Percentiles rank a stretch among this genome's conserved stretches.
phyloP scores from a whole-genome alignment of 345 rosid species.

The Bruguiera gymnorhiza region DNA sequence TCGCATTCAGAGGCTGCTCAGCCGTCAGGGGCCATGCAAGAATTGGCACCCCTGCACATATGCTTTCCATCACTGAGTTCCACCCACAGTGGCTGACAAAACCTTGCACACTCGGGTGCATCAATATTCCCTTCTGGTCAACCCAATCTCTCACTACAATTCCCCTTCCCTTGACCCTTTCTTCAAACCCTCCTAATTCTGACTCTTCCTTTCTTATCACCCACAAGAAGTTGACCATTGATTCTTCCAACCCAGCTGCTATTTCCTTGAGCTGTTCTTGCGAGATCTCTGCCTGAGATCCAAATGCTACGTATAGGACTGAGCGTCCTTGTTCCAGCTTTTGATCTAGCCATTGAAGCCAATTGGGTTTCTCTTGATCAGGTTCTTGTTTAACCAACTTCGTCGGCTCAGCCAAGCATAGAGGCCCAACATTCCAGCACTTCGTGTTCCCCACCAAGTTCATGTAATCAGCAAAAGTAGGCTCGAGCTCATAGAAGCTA shows the following conservation, averaged over 20 bases:
- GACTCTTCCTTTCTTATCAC: slow-evolving; percentile 41
- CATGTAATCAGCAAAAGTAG: slow-evolving; percentile 40
- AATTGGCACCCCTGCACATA: slow-evolving; percentile 68
- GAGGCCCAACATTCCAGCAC: slow-evolving; percentile 56
- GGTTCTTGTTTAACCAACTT: neutral
- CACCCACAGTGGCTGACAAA: slow-evolving; percentile 85
- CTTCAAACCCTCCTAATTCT: slow-evolving; percentile 47
- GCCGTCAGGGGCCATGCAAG: slow-evolving; percentile 83
- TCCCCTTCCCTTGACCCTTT: slow-evolving; percentile 46
- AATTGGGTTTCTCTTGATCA: slow-evolving; percentile 31
- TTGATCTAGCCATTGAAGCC: slow-evolving; percentile 64
- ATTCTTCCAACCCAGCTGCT: slow-evolving; percentile 54
- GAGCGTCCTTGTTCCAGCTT: slow-evolving; percentile 42
- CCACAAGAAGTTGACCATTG: slow-evolving; percentile 60
- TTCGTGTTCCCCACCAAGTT: slow-evolving; percentile 15
- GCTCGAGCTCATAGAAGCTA: slow-evolving; percentile 68
- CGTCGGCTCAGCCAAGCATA: slow-evolving; percentile 39
- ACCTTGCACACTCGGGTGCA: slow-evolving; percentile 56
- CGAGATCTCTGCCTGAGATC: slow-evolving; percentile 67
- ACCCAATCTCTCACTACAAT: slow-evolving; percentile 69
- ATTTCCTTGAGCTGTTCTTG: slow-evolving; percentile 49
- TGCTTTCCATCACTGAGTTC: slow-evolving; percentile 72
- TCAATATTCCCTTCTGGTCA: slow-evolving; percentile 52
- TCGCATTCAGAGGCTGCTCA: slow-evolving; percentile 66
- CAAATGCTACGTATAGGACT: slow-evolving; percentile 75